A percentile compares a stretch with the other conserved stretches of the same genome.
Evolutionary conservation across 805 yeast genomes (phyloP).

Genomic region (Zygoascus bituminiphila): DNA sequence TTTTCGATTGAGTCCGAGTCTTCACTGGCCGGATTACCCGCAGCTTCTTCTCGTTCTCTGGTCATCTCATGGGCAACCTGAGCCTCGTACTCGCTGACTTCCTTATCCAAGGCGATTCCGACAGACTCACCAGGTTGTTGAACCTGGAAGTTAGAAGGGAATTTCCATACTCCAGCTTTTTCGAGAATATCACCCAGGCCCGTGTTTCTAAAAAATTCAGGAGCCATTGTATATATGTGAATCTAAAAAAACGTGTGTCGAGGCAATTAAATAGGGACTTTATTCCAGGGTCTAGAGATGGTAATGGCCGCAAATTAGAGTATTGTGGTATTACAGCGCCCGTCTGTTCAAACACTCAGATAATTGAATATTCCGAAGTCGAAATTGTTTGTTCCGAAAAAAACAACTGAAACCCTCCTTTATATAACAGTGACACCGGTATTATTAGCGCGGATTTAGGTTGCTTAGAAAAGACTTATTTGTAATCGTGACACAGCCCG

Average conservation of each 20-base stretch:
- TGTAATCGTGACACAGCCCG: too few species aligned
- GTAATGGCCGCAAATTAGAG: too few species aligned
- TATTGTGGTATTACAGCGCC: too few species aligned
- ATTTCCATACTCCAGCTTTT: background rate
- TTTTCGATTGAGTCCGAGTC: background rate
- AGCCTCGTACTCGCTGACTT: background rate
- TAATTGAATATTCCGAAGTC: too few species aligned
- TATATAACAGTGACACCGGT: too few species aligned
- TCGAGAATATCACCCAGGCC: slow-evolving; percentile 2
- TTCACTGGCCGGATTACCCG: background rate
- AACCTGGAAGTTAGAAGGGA: slow-evolving; percentile 1
- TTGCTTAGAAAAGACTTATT: too few species aligned
- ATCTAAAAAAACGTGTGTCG: background rate
- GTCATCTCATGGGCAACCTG: background rate
- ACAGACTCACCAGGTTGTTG: background rate
- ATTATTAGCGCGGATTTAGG: too few species aligned
- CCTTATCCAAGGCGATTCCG: background rate
- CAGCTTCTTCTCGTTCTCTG: background rate
- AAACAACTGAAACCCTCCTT: too few species aligned
- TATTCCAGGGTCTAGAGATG: too few species aligned
- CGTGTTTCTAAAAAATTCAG: slow-evolving; percentile 2
- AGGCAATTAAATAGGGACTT: too few species aligned
- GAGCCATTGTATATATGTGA: background rate
- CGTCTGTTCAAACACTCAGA: too few species aligned
- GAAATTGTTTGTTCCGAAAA: too few species aligned